Conservation (phyloP, 257 asterid species). For the Solanum chilense region DNA sequence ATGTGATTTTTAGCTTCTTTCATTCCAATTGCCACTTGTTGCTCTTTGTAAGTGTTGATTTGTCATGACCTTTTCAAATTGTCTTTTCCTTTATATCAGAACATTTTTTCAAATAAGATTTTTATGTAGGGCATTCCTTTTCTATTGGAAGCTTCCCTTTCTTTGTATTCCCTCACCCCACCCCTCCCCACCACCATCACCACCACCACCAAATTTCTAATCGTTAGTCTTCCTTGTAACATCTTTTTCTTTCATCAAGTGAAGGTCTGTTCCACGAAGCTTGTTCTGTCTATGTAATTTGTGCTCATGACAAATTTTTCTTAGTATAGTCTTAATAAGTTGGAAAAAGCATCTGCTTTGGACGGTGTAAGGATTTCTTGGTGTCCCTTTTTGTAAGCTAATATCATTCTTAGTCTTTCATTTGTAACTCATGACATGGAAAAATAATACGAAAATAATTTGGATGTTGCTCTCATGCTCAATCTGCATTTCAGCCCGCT, state of each 20-base stretch:
- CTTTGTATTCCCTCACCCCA: background rate
- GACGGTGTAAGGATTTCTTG: background rate
- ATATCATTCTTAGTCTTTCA: background rate
- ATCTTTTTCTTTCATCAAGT: background rate
- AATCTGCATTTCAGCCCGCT: constrained; percentile 56
- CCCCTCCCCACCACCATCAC: background rate
- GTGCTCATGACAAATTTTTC: background rate
- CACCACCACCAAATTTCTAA: background rate
- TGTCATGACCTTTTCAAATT: background rate
- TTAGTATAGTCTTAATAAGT: background rate
- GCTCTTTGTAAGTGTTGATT: background rate
- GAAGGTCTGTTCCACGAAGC: background rate
- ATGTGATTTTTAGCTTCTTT: background rate
- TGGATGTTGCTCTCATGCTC: constrained; percentile 5
- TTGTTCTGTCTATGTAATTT: background rate
- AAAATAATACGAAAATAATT: background rate
- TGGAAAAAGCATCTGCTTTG: background rate
- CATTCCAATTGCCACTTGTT: background rate
- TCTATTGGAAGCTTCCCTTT: background rate
- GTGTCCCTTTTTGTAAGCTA: background rate
- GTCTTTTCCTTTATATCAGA: background rate
- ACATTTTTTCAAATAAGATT: background rate
- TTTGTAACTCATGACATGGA: background rate
- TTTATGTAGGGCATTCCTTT: background rate
- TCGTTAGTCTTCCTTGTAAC: background rate